These are phyloP conservation scores for Rubroboletus satanas DNA, from an alignment of 768 basidiomycete species.

Conservation along the genomic window DNA sequence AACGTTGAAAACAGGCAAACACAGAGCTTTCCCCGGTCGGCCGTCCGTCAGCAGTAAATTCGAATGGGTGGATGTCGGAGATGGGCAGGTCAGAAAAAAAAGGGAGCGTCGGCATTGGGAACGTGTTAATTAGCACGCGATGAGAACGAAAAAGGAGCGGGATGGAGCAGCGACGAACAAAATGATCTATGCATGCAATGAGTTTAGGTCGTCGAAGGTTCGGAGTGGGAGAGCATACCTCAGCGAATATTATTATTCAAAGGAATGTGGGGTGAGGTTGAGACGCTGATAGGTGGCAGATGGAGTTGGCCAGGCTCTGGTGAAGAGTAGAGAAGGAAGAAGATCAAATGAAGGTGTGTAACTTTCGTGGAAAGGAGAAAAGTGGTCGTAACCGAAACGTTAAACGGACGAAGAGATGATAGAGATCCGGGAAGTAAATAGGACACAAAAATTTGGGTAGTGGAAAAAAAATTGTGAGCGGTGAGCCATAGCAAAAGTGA, in stretches of 20 bases:
- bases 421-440: neutral
- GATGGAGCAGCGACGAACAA: neutral
- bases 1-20: neutral
- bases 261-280: neutral
- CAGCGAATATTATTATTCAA: conserved; percentile 8
- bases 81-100: neutral
- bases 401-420: conserved; percentile 8
- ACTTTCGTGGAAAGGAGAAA: conserved; percentile 1
- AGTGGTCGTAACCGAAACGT: neutral
- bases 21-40: neutral
- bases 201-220: neutral
- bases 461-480: neutral
- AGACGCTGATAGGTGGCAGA: conserved; percentile 1
- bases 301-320: neutral
- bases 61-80: neutral
- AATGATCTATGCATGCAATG: neutral
- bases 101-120: neutral
- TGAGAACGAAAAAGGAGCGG: conserved; percentile 5
- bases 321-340: neutral
- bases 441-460: neutral
- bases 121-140: neutral
- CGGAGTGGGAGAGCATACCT: conserved; percentile 12
- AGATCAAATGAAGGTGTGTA: neutral
- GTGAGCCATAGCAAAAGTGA: neutral
- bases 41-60: neutral